A percentile compares a stretch with the other conserved stretches of the same genome.
phyloP scores from a whole-genome alignment of 2,329 filamentous ascomycete species.

The Geosmithia flava region DNA sequence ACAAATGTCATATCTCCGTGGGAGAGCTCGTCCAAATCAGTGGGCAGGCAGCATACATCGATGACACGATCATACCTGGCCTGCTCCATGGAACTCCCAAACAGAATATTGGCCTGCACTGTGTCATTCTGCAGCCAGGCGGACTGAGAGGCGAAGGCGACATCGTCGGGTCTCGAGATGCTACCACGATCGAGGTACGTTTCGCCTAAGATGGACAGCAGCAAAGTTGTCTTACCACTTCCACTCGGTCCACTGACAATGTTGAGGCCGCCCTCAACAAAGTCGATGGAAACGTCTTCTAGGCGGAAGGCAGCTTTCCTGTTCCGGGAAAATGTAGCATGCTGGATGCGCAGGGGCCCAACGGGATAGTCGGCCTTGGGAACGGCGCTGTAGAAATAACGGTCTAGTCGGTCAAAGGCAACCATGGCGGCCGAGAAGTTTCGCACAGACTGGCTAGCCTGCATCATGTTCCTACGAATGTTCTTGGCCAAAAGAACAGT shows the following conservation, averaged over 20 bases:
- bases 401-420: constrained; percentile 39
- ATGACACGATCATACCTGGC: constrained; percentile 41
- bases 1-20: constrained; percentile 38
- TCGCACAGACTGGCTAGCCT: constrained; percentile 29
- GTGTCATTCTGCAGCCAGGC: constrained; percentile 47
- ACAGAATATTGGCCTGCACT: constrained; percentile 41
- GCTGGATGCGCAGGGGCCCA: constrained; percentile 33
- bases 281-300: constrained; percentile 34
- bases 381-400: constrained; percentile 37
- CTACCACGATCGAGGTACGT: constrained; percentile 34
- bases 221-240: constrained; percentile 43
- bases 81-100: constrained; percentile 36
- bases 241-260: constrained; percentile 42
- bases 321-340: constrained; percentile 34
- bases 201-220: constrained; percentile 42
- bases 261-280: constrained; percentile 40
- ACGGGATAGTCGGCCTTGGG: constrained; percentile 33
- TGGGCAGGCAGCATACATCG: constrained; percentile 38
- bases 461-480: constrained; percentile 37
- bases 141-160: constrained; percentile 45
- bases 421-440: constrained; percentile 21
- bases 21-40: constrained; percentile 37
- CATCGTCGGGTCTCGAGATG: constrained; percentile 35
- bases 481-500: constrained; percentile 40
- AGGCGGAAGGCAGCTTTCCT: constrained; percentile 37